phyloP scores from a whole-genome alignment of 129 eudicot species.

The Tagetes patula region DNA sequence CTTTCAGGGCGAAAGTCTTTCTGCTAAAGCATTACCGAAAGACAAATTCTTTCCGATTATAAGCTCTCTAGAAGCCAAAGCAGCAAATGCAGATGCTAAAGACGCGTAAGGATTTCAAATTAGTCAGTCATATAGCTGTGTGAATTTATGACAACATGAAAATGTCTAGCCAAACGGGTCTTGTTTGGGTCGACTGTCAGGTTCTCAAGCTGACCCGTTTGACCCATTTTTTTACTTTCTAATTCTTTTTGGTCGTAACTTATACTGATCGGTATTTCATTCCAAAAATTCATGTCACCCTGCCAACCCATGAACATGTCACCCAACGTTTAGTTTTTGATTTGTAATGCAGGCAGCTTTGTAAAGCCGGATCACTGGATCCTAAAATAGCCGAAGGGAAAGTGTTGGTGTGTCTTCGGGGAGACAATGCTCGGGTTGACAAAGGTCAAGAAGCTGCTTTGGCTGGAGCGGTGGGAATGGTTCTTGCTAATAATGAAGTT shows the following conservation, averaged over 20 bases:
- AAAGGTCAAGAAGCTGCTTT: conserved; percentile 78
- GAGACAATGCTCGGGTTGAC: conserved; percentile 73
- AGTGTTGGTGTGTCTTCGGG: conserved; percentile 80
- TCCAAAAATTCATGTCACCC: not conserved
- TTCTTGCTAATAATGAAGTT: conserved; percentile 60
- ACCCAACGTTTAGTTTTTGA: not conserved
- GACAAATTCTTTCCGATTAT: conserved; percentile 49
- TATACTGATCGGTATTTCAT: not conserved
- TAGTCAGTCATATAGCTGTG: conserved; percentile 6
- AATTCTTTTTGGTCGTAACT: not conserved
- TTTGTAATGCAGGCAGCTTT: conserved; percentile 54
- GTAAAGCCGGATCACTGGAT: conserved; percentile 73
- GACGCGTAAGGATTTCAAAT: conserved; percentile 66
- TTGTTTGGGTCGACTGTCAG: not conserved
- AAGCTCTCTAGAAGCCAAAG: conserved; percentile 55
- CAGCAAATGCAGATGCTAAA: conserved; percentile 51
- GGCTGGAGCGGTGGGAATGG: conserved; percentile 93
- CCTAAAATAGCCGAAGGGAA: conserved; percentile 69
- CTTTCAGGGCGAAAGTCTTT: conserved; percentile 84
- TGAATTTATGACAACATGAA: not conserved
- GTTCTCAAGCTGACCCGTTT: not conserved
- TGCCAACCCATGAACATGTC: not conserved
- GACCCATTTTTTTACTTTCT: not conserved
- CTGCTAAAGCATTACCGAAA: conserved; percentile 48
- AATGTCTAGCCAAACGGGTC: not conserved